Evolutionary conservation across 768 basidiomycete genomes (phyloP), one percentile per base, ranked within the genome.

Genomic region (Xerocomus spinulosus): DNA sequence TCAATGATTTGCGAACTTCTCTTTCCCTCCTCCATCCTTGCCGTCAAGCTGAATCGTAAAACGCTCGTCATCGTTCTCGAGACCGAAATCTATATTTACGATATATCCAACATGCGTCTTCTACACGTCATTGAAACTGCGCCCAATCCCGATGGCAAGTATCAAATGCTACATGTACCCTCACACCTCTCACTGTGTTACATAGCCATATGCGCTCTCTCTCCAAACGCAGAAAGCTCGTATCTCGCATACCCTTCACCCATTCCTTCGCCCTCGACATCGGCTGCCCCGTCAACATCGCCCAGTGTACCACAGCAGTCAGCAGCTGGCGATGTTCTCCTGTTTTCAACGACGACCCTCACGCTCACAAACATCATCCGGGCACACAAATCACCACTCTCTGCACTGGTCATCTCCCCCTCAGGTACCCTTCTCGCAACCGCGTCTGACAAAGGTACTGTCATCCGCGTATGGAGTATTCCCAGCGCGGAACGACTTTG

Each of bases 1-100:
- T 93, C 90, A 20, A 94, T 94, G 77, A 99, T 99, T 48, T 98
- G 96, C 81, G 96, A 99, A 62, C 82, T 98, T 15, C 79, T 96
- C 5, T 99, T 99, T 66, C 96, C 96, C 1, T 93, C 92, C 1
- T 91, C 92, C 3, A 94, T 99, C 46, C 82, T 99, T 23, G 81
- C 90, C n/a, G 95, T 99, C 65, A 97, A 96, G 72, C 78, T 99
- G 60, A 99, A 99, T 70, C 82, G 96, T 45, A 95, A 96, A 69
- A 88, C 92, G 0, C 81, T 99, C 38, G 91, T 97, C 25, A 93
- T 99, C 58, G 87, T 98, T 6, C 80, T 99, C 41, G 96, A 97
- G 64, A 80, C 80, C n/a, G 94, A 97, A 68, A 97, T 99, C 38
- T 99, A 99, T 73, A 92, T 97, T 42, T 98, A 98, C 63, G 96